phyloP scores from a whole-genome alignment of 495 filamentous ascomycete species.

The Xylaria bambusicola region DNA sequence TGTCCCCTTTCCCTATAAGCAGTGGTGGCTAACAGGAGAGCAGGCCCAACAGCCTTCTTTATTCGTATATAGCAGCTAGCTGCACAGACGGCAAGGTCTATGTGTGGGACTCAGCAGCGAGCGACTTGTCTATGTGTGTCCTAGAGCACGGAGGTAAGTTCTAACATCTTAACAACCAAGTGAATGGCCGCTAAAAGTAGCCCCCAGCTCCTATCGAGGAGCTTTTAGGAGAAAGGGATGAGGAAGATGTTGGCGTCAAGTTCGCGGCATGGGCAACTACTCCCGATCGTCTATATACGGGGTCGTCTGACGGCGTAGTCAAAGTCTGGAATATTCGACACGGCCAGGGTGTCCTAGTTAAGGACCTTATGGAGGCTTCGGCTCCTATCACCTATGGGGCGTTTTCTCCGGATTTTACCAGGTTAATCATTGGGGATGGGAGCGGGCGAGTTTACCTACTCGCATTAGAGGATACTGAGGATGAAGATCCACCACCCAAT shows the following conservation, averaged over 20 bases:
- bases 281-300: constrained; percentile 77
- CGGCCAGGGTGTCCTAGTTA: constrained; percentile 59
- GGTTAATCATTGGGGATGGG: constrained; percentile 74
- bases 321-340: constrained; percentile 79
- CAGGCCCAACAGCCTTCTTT: constrained; percentile 47
- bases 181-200: constrained; percentile 11
- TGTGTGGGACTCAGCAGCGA: constrained; percentile 76
- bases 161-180: not conserved
- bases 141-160: constrained; percentile 63
- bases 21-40: constrained; percentile 36
- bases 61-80: constrained; percentile 70
- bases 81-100: constrained; percentile 84
- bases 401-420: constrained; percentile 71
- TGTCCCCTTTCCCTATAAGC: constrained; percentile 26
- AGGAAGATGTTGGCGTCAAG: constrained; percentile 77
- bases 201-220: constrained; percentile 60
- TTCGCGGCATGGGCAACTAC: constrained; percentile 77
- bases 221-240: constrained; percentile 60
- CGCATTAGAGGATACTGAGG: constrained; percentile 39
- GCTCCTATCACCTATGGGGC: constrained; percentile 64
- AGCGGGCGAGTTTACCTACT: constrained; percentile 73
- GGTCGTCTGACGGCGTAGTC: constrained; percentile 82
- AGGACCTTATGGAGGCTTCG: constrained; percentile 53
- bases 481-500: constrained; percentile 30
- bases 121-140: constrained; percentile 59